Base-by-base conservation (phyloP, 2,329 filamentous ascomycete genomes). In the Elsinoe arachidis region DNA sequence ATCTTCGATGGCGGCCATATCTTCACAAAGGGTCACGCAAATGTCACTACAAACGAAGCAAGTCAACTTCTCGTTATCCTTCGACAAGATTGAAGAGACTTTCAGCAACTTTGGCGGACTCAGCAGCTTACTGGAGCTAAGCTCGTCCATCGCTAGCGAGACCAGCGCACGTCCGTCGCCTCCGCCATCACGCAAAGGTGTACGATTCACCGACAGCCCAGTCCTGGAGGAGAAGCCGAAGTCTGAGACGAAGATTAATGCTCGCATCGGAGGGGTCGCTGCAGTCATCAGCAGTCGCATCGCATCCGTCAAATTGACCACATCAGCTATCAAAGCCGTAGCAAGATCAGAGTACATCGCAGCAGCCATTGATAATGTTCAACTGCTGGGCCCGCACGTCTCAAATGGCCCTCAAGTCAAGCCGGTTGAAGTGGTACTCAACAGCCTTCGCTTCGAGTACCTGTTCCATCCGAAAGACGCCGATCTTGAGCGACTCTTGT, bases 61-160 rank as follows among this genome's bases (percentile, higher is more conserved):
- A 5, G 70, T 96, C 1, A 82, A 85, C 21, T 43, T 49, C 39
- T n/a, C 39, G 2, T 34, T 56, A 12, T 23, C 39, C 5, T 57
- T 61, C 19, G 58, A 61, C 11, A 38, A 56, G 17, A 74, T 97
- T 19, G 93, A 97, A 64, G 90, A 96, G 65, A 88, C 88, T 0
- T 84, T 97, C 59, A 83, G 83, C 57, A 90, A 88, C 78, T 91
- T 96, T 71, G 93, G 93, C 35, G 93, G 93, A 0, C 76, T 99
- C 43, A 96, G 91, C 69, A 90, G 90, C 62, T 86, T 99, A 55
- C 75, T 99, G 43, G 95, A 93, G 65, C 81, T 96, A 69, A 88
- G 90, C 61, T 87, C 82, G 59, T 96, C 92, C 0, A 87, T 95
- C 61, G 83, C 86, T 10, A 90, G 88, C 0, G 68, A 73, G 66